Percentiles rank a stretch among this genome's conserved stretches.
Evolutionary conservation across 2,329 filamentous ascomycete species (phyloP).

Genomic region (Penicillium sp.): DNA sequence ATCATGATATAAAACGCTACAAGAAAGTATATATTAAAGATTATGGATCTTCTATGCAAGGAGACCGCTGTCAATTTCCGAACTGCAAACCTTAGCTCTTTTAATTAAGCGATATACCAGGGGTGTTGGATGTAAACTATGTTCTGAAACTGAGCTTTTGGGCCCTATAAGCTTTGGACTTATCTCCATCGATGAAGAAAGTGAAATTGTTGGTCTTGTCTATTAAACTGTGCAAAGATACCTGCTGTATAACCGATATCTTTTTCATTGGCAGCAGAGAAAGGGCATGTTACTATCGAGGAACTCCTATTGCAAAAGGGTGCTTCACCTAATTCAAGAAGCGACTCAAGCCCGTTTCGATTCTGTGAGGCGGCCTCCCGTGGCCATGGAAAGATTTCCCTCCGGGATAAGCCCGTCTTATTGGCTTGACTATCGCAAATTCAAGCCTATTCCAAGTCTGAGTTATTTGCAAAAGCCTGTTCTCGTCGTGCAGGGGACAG

Average conservation of each 20-base stretch:
- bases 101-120: background rate
- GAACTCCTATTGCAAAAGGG: background rate
- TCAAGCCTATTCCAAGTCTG: no score
- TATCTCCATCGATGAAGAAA: background rate
- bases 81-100: background rate
- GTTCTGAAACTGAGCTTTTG: background rate
- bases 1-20: background rate
- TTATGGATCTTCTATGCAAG: background rate
- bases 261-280: background rate
- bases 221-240: background rate
- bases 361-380: background rate
- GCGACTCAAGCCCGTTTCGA: background rate
- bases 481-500: no score
- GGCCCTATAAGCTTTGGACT: background rate
- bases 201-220: background rate
- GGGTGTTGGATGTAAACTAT: background rate
- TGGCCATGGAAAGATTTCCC: background rate
- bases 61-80: background rate
- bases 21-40: no score
- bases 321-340: background rate
- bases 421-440: no score
- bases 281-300: background rate
- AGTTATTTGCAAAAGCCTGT: no score
- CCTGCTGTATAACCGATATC: background rate
- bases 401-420: no score